Conservation (phyloP, 768 basidiomycete species). For the Terana coerulea region DNA sequence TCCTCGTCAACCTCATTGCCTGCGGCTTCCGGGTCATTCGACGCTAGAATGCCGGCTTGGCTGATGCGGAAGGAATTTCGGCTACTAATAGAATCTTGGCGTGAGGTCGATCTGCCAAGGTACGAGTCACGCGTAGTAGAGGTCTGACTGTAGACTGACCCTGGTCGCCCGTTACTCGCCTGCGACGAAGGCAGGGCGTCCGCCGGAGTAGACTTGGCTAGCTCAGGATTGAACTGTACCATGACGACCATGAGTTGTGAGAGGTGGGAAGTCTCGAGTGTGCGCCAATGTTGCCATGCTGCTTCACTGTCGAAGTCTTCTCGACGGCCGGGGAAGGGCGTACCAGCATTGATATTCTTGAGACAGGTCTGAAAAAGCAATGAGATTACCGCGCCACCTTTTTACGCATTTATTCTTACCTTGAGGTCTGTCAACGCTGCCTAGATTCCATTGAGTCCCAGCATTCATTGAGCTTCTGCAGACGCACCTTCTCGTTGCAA, state of each 20-base stretch:
- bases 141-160: slow-evolving; percentile 47
- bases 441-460: slow-evolving; percentile 30
- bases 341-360: slow-evolving; percentile 85
- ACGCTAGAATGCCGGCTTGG: slow-evolving; percentile 23
- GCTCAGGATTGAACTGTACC: slow-evolving; percentile 81
- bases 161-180: slow-evolving; percentile 41
- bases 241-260: slow-evolving; percentile 87
- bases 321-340: slow-evolving; percentile 77
- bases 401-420: slow-evolving; percentile 35
- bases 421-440: slow-evolving; percentile 87
- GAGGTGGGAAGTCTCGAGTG: slow-evolving; percentile 75
- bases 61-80: slow-evolving; percentile 49
- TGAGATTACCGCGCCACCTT: slow-evolving; percentile 4
- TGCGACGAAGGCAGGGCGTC: slow-evolving; percentile 38
- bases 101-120: slow-evolving; percentile 25
- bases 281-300: slow-evolving; percentile 82
- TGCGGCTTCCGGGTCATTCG: slow-evolving; percentile 31
- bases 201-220: slow-evolving; percentile 72
- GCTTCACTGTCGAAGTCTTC: slow-evolving; percentile 84
- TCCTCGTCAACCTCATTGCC: slow-evolving; percentile 48
- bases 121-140: slow-evolving; percentile 21
- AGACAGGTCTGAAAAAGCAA: slow-evolving; percentile 63
- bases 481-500: slow-evolving; percentile 72
- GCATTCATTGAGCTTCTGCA: background rate
- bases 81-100: slow-evolving; percentile 64